A percentile compares a stretch with the other conserved stretches of the same genome.
phyloP scores from a whole-genome alignment of 805 yeast species.

The Wickerhamomyces chambardii region DNA sequence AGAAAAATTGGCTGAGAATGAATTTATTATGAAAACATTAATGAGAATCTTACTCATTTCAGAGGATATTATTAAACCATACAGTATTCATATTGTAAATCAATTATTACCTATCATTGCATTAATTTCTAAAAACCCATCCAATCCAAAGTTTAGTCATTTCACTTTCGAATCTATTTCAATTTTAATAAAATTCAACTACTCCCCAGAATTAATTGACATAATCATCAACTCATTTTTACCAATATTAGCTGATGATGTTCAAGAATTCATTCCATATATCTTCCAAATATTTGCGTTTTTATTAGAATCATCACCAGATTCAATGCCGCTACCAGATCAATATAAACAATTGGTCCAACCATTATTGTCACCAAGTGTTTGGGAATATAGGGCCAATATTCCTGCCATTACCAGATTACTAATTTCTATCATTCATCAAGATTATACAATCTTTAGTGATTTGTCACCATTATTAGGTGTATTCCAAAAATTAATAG shows the following conservation, averaged over 20 bases:
- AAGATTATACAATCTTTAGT: constrained; percentile 23
- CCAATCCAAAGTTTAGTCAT: constrained; percentile 91
- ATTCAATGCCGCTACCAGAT: constrained; percentile 43
- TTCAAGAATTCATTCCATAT: constrained; percentile 92
- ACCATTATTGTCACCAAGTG: constrained; percentile 81
- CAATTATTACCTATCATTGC: constrained; percentile 64
- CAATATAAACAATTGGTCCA: constrained; percentile 58
- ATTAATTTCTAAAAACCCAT: constrained; percentile 78
- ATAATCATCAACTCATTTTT: constrained; percentile 60
- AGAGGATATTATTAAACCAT: constrained; percentile 48
- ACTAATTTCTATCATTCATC: constrained; percentile 52
- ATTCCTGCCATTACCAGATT: constrained; percentile 88
- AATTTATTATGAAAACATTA: constrained; percentile 80
- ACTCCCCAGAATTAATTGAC: constrained; percentile 21
- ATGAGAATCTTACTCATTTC: constrained; percentile 75
- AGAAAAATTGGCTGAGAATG: constrained; percentile 91
- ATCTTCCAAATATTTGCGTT: constrained; percentile 84
- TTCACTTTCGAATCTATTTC: constrained; percentile 86
- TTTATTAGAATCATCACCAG: constrained; percentile 55
- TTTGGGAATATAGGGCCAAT: constrained; percentile 92
- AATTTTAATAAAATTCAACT: constrained; percentile 50
- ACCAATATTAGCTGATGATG: constrained; percentile 66
- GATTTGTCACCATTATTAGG: constrained; percentile 78
- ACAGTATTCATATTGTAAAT: constrained; percentile 38
- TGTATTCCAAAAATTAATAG: constrained; percentile 88